Evolutionary conservation across 495 filamentous ascomycete species (phyloP).

Genomic region (Penicillium desertorum): DNA sequence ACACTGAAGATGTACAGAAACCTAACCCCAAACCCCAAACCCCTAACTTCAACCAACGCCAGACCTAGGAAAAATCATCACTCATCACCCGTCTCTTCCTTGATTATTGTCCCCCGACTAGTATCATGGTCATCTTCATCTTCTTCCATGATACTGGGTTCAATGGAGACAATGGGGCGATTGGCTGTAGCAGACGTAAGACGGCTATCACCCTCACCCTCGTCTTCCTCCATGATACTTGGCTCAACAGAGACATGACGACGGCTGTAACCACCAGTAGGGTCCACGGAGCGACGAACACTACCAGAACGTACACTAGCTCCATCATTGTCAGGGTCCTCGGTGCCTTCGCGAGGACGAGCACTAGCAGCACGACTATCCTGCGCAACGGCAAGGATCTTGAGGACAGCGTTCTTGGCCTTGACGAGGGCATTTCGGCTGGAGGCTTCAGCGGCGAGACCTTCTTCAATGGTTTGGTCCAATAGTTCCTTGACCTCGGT

Average conservation of each 20-base stretch:
- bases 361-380: constrained; percentile 36
- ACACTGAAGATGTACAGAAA: constrained; percentile 13
- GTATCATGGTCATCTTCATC: constrained; percentile 58
- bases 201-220: constrained; percentile 30
- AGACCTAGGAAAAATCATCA: constrained; percentile 28
- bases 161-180: constrained; percentile 24
- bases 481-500: constrained; percentile 53
- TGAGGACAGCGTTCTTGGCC: constrained; percentile 61
- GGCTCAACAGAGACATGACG: constrained; percentile 44
- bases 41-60: constrained; percentile 21
- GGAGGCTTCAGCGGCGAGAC: constrained; percentile 66
- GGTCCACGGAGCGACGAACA: constrained; percentile 44
- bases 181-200: constrained; percentile 21
- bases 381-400: constrained; percentile 45
- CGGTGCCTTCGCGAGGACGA: constrained; percentile 39
- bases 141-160: constrained; percentile 44
- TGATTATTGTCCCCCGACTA: constrained; percentile 46
- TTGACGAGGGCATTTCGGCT: constrained; percentile 76
- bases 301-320: constrained; percentile 41
- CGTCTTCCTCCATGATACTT: constrained; percentile 54
- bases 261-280: constrained; percentile 23
- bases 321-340: constrained; percentile 38
- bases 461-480: constrained; percentile 66
- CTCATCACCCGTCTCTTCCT: constrained; percentile 48
- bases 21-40: neutral